These are phyloP conservation scores for Cladosporium halotolerans DNA, from an alignment of 2,329 filamentous ascomycete genomes.

Conservation along the genomic window DNA sequence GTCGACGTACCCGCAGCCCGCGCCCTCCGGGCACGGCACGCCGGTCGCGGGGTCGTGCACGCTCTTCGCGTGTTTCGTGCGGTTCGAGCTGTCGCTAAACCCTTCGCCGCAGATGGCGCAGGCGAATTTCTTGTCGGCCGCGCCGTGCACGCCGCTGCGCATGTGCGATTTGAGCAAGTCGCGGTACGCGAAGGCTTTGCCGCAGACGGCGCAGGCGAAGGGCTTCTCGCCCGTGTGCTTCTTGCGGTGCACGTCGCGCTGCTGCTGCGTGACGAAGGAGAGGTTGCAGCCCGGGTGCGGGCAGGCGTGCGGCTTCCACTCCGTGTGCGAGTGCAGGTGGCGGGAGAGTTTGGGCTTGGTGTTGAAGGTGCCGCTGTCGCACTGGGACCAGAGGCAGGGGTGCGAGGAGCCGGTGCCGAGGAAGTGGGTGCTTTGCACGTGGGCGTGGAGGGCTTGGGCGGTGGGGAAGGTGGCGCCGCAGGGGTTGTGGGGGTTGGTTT, in stretches of 20 bases:
- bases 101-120: slow-evolving; percentile 29
- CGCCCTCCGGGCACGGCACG: slow-evolving; percentile 8
- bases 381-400: slow-evolving; percentile 46
- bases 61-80: slow-evolving; percentile 26
- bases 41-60: slow-evolving; percentile 10
- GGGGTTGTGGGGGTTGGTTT: neutral
- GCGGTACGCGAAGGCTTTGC: slow-evolving; percentile 50
- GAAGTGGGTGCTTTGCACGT: slow-evolving; percentile 47
- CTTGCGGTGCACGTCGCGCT: slow-evolving; percentile 60
- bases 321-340: slow-evolving; percentile 60
- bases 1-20: slow-evolving; percentile 8
- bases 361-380: slow-evolving; percentile 42
- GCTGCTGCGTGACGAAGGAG: slow-evolving; percentile 60
- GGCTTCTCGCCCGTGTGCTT: slow-evolving; percentile 62
- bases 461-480: slow-evolving; percentile 33
- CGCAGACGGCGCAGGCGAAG: slow-evolving; percentile 46
- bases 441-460: slow-evolving; percentile 49
- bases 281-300: slow-evolving; percentile 51
- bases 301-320: slow-evolving; percentile 43
- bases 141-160: slow-evolving; percentile 55
- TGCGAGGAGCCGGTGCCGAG: slow-evolving; percentile 30
- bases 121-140: slow-evolving; percentile 43
- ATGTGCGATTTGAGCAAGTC: slow-evolving; percentile 53
- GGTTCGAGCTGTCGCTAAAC: slow-evolving; percentile 31
- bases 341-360: slow-evolving; percentile 54